These are phyloP conservation scores for Gremmenia infestans DNA, from an alignment of 2,329 filamentous ascomycete species.

Conservation along the genomic window DNA sequence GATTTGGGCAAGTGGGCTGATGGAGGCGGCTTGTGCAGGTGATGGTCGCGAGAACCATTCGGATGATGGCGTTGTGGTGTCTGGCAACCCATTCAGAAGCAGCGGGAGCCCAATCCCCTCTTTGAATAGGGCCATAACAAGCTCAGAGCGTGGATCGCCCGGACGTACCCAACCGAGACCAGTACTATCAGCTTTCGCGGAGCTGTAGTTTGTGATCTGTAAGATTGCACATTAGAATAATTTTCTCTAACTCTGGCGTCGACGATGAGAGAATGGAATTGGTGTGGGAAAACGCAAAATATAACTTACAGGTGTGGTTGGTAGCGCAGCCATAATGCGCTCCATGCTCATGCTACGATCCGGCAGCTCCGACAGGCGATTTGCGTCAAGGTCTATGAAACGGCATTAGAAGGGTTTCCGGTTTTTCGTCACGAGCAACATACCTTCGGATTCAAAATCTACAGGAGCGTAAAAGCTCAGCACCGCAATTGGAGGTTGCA, in stretches of 20 bases:
- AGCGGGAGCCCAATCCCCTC: background rate
- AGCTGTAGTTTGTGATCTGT: background rate
- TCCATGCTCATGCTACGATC: too few relatives aligned
- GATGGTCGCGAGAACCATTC: background rate
- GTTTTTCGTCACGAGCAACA: background rate
- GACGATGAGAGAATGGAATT: background rate
- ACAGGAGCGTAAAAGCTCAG: constrained; percentile 42
- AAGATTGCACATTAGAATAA: background rate
- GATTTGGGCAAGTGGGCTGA: background rate
- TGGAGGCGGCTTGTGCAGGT: background rate
- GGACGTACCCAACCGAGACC: background rate
- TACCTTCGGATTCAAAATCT: constrained; percentile 23
- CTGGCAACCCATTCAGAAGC: background rate
- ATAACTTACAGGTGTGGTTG: too few relatives aligned
- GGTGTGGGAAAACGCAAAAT: too few relatives aligned
- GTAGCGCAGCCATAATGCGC: too few relatives aligned
- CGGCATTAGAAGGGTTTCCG: background rate
- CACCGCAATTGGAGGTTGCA: constrained; percentile 38
- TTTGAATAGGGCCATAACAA: background rate
- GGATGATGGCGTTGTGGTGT: background rate
- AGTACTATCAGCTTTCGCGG: background rate
- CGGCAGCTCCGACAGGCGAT: background rate
- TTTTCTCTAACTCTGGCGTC: background rate
- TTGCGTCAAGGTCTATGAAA: background rate
- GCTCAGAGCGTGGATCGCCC: background rate